Percentiles rank a stretch among this genome's conserved stretches.
Conservation (phyloP, 2,329 filamentous ascomycete species). For the Cladosporium sp. region DNA sequence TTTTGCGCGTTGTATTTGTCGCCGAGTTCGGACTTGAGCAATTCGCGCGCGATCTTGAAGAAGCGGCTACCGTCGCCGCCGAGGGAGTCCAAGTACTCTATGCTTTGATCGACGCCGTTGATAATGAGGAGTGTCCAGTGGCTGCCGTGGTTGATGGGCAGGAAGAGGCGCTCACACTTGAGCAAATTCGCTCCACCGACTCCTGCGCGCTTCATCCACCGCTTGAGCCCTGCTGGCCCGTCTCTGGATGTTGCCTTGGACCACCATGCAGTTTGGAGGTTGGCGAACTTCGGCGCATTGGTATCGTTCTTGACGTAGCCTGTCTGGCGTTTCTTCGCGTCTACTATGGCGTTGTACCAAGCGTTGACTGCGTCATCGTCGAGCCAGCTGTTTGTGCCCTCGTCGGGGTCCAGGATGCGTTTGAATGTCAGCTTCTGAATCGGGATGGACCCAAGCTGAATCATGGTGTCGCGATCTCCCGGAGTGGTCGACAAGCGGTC, state of each 20-base stretch:
- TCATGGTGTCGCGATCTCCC: background rate
- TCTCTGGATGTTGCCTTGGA: conserved; percentile 40
- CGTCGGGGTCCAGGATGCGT: background rate
- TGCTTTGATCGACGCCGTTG: conserved; percentile 54
- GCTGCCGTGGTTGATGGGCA: conserved; percentile 56
- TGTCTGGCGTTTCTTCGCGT: conserved; percentile 50
- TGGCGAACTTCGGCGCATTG: conserved; percentile 55
- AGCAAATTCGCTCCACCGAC: conserved; percentile 60
- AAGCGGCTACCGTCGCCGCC: conserved; percentile 36
- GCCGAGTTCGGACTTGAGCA: conserved; percentile 57
- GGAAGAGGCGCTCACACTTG: conserved; percentile 61
- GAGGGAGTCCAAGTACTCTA: conserved; percentile 69
- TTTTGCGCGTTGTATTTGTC: conserved; percentile 52
- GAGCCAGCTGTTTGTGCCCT: conserved; percentile 52
- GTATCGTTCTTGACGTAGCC: conserved; percentile 47
- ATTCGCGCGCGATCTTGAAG: conserved; percentile 39
- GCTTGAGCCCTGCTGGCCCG: conserved; percentile 46
- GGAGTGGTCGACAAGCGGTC: background rate
- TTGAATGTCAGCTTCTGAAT: background rate
- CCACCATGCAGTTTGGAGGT: conserved; percentile 65
- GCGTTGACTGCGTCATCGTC: conserved; percentile 74
- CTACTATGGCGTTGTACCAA: conserved; percentile 57
- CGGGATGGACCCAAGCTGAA: background rate
- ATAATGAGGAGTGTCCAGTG: conserved; percentile 74
- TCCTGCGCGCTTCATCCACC: conserved; percentile 55